Evolutionary conservation across 768 basidiomycete species (phyloP).

Genomic region (Podaxis sp.): DNA sequence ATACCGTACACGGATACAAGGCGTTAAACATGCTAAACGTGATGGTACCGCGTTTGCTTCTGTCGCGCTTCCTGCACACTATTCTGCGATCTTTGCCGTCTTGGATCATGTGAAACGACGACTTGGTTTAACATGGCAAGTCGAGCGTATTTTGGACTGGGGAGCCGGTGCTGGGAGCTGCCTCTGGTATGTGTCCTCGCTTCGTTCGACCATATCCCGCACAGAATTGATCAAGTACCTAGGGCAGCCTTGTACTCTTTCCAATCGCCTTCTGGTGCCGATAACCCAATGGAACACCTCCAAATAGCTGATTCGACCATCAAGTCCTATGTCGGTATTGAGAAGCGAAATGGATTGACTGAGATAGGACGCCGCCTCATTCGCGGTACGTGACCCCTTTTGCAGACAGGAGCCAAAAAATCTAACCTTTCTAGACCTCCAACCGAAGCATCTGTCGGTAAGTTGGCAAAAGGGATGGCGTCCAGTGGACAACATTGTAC

Average conservation of each 20-base stretch:
- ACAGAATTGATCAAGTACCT: constrained; percentile 16
- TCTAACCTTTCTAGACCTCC: neutral
- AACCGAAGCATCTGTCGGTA: constrained; percentile 40
- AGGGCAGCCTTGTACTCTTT: constrained; percentile 75
- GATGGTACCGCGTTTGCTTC: constrained; percentile 86
- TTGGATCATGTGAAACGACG: constrained; percentile 65
- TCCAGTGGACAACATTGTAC: constrained; percentile 42
- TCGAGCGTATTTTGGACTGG: constrained; percentile 76
- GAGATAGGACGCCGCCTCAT: constrained; percentile 66
- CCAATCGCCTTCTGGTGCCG: constrained; percentile 35
- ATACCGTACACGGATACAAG: constrained; percentile 63
- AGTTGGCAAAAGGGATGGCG: constrained; percentile 61
- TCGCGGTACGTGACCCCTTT: constrained; percentile 39
- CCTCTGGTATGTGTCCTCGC: constrained; percentile 59
- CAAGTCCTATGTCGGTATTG: constrained; percentile 69
- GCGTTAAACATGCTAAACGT: constrained; percentile 56
- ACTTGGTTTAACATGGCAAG: constrained; percentile 59
- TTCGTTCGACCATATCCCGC: neutral
- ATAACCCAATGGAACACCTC: constrained; percentile 31
- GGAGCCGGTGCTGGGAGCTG: constrained; percentile 82
- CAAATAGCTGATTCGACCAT: constrained; percentile 51
- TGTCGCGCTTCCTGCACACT: constrained; percentile 84
- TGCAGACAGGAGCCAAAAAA: neutral
- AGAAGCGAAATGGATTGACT: constrained; percentile 71
- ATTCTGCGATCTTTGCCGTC: constrained; percentile 77